Evolutionary conservation across 352 stramenopile species (phyloP).

Genomic region (Thalassiosira livingstoniorum): DNA sequence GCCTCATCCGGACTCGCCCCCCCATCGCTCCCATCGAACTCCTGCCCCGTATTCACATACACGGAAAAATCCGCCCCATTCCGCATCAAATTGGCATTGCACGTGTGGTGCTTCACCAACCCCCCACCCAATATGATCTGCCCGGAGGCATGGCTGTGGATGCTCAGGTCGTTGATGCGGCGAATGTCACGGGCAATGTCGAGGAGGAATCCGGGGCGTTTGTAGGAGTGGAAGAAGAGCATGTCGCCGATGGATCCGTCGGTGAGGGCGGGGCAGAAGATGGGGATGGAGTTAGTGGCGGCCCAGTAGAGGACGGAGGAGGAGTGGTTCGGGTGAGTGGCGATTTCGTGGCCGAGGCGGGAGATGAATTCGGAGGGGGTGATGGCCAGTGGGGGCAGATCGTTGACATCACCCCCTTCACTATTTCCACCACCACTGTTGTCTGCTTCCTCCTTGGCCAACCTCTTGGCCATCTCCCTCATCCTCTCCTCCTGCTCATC

Average conservation of each 20-base stretch:
- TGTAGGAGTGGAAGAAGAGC: slow-evolving; percentile 99
- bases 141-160: slow-evolving; percentile 93
- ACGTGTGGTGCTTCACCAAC: slow-evolving; percentile 99
- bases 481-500: slow-evolving; percentile 93
- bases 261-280: slow-evolving; percentile 99
- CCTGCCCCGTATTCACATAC: slow-evolving; percentile 98
- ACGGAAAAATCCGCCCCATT: slow-evolving; percentile 99
- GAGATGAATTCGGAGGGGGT: slow-evolving; percentile 98
- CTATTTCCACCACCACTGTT: slow-evolving; percentile 8
- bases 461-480: slow-evolving; percentile 61
- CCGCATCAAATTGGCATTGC: slow-evolving; percentile 99
- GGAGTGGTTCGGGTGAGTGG: too few relatives aligned
- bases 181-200: slow-evolving; percentile 98
- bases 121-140: slow-evolving; percentile 98
- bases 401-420: slow-evolving; percentile 50
- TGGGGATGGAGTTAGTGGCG: slow-evolving; percentile 99
- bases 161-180: slow-evolving; percentile 96
- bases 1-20: slow-evolving; percentile 98
- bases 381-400: slow-evolving; percentile 87
- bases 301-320: slow-evolving; percentile 99
- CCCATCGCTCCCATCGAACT: slow-evolving; percentile 99
- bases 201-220: slow-evolving; percentile 95
- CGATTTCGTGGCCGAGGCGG: slow-evolving; percentile 95
- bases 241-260: slow-evolving; percentile 99
- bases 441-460: slow-evolving; percentile 22